phyloP scores from a whole-genome alignment of 192 early-diverging fungal genomes.

The Neocallimastix lanati region DNA sequence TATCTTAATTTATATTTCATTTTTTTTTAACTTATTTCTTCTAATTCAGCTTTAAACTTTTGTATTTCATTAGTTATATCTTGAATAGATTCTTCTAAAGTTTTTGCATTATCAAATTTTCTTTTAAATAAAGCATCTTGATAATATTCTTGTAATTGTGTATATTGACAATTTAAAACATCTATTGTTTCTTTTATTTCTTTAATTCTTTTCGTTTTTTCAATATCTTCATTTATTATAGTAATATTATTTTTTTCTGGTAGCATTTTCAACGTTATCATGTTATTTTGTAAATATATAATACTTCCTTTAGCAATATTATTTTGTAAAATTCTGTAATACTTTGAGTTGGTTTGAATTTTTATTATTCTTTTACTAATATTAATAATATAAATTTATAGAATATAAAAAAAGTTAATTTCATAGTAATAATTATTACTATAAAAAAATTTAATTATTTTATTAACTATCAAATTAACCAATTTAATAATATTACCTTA shows the following conservation, averaged over 20 bases:
- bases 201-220: background rate
- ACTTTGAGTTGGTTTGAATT: background rate
- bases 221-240: background rate
- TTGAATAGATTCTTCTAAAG: background rate
- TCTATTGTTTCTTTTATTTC: background rate
- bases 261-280: background rate
- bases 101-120: background rate
- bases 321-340: background rate
- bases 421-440: too few relatives aligned
- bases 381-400: background rate
- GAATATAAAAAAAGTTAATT: too few relatives aligned
- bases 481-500: too few relatives aligned
- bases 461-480: too few relatives aligned
- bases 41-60: background rate
- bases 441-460: too few relatives aligned
- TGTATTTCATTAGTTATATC: background rate
- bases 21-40: background rate
- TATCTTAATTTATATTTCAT: too few relatives aligned
- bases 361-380: background rate
- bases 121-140: background rate
- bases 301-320: background rate
- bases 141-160: background rate
- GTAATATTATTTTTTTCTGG: background rate
- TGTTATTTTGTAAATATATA: background rate
- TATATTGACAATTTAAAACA: background rate